Percentiles rank a stretch among this genome's conserved stretches.
Conservation (phyloP, 192 early-diverging fungal species). For the Fimicolochytrium jonesii region DNA sequence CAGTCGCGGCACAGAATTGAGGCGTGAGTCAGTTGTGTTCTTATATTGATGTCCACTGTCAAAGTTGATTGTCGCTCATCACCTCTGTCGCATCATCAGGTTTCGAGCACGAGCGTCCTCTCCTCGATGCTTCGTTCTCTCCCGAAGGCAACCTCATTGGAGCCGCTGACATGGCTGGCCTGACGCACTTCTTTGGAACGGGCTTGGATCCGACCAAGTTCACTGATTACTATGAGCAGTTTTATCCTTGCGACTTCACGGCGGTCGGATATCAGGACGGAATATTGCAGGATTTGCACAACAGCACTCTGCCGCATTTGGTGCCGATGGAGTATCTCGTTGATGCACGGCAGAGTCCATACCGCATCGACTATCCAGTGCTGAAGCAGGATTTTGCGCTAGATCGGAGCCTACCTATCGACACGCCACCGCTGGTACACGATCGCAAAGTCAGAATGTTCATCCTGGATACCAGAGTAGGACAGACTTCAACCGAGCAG, state of each 20-base stretch:
- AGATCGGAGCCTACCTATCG: neutral
- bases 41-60: too few species aligned
- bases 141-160: conserved; percentile 72
- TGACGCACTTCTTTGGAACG: conserved; percentile 67
- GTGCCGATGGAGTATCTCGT: conserved; percentile 13
- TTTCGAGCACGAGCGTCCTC: conserved; percentile 21
- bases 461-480: neutral
- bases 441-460: neutral
- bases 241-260: conserved; percentile 72
- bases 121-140: conserved; percentile 72
- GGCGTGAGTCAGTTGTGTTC: too few species aligned
- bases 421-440: neutral
- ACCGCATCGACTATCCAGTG: neutral
- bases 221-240: conserved; percentile 58
- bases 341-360: conserved; percentile 8
- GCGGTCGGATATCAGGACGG: conserved; percentile 60
- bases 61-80: neutral
- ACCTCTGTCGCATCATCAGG: neutral
- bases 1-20: conserved; percentile 46
- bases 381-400: neutral
- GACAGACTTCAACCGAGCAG: too few species aligned
- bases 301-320: conserved; percentile 47
- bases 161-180: conserved; percentile 66
- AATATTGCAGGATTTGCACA: conserved; percentile 67
- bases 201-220: conserved; percentile 46